Percentiles rank a stretch among this genome's conserved stretches.
These are phyloP conservation scores for Myxozyma neglecta DNA, from an alignment of 805 yeast species.

Conservation along the genomic window DNA sequence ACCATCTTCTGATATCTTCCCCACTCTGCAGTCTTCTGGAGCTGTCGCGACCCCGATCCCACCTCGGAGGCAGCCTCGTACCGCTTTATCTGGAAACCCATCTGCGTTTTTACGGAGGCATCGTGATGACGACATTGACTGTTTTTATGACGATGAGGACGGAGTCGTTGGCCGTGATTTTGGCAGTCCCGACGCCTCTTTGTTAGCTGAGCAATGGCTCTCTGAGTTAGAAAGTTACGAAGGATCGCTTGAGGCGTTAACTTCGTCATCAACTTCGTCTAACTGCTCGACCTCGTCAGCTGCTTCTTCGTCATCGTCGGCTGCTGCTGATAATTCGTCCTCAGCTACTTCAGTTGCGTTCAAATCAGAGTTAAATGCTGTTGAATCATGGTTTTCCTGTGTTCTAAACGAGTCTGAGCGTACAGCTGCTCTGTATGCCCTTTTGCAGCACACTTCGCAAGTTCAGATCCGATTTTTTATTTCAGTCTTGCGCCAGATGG, in stretches of 20 bases:
- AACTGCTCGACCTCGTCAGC: conserved; percentile 20
- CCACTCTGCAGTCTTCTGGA: background rate
- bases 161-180: background rate
- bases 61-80: conserved; percentile 22
- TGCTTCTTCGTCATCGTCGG: conserved; percentile 23
- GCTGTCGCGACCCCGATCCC: conserved; percentile 22
- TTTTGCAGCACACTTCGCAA: conserved; percentile 41
- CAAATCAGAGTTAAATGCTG: conserved; percentile 40
- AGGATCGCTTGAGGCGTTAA: conserved; percentile 38
- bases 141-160: conserved; percentile 1
- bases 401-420: conserved; percentile 43
- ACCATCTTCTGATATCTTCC: conserved; percentile 2
- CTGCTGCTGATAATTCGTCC: conserved; percentile 10
- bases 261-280: conserved; percentile 33
- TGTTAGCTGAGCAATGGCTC: conserved; percentile 39
- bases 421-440: conserved; percentile 42
- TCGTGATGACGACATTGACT: conserved; percentile 5
- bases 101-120: background rate
- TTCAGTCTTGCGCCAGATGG: conserved; percentile 39
- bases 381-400: conserved; percentile 45
- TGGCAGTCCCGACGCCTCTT: conserved; percentile 3
- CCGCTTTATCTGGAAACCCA: conserved; percentile 20
- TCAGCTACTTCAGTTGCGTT: conserved; percentile 37
- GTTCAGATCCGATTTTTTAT: conserved; percentile 40
- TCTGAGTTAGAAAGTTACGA: conserved; percentile 40